Evolutionary conservation across 2,329 filamentous ascomycete genomes (phyloP), one percentile per base, ranked within the genome.

Genomic region (Penicillium janthinellum): DNA sequence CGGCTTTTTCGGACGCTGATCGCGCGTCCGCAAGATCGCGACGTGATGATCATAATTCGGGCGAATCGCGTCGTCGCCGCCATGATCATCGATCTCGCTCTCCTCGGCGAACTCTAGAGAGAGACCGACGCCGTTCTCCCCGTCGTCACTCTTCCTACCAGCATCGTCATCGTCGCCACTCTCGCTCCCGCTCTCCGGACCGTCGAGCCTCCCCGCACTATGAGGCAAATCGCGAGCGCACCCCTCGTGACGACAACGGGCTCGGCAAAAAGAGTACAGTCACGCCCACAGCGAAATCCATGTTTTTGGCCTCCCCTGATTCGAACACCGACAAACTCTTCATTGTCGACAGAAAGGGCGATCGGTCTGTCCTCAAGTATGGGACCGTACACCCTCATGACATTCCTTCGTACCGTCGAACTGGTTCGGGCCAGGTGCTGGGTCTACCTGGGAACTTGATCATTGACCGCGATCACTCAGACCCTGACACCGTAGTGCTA

Each of bases 341-440:
- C 72, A 68, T 86, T 47, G 69, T 90, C 54, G 94, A 98, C 75
- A 86, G 81, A 44, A 87, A 86, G 69, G 93, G 94, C 0, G 94
- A 98, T 69, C 79, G 83, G 4, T 83, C 92, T 50, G 92, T 95
- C 64, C 75, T 89, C 47, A 83, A 84, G 28, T 97, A 93, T 72
- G 91, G 90, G 1, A 84, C 85, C 31, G 82, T 90, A 41, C 87
- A 96, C 71, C 86, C 85, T 38, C 90, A 90, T 64, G 84, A 83
- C 56, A 78, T 96, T 11, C 92, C 92, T 0, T 69, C 77, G 2
- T 97, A 96, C 71, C 83, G 83, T 61, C 87, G 91, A 5, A 79
- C 79, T 61, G 90, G 92, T 14, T 79, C 81, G 57, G 92, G 92
- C 2, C 83, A 82, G 58, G 79, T 97, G 1, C 74, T 98, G 12